Conservation (phyloP, 495 filamentous ascomycete species). For the Daldinia decipiens region DNA sequence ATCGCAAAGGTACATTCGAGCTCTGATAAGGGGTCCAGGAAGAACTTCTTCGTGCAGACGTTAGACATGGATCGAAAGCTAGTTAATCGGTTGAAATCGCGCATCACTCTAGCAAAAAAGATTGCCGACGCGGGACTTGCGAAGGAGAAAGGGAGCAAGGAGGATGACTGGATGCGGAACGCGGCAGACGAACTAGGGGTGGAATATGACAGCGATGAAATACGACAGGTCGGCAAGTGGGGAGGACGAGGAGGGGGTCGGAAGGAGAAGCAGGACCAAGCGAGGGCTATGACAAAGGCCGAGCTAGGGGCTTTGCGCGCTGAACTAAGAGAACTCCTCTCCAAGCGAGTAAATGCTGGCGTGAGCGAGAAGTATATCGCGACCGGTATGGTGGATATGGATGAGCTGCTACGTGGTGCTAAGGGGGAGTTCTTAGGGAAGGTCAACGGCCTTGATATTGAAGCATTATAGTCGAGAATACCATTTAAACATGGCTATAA, state of each 20-base stretch:
- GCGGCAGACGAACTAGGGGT: conserved; percentile 95
- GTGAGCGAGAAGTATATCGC: conserved; percentile 93
- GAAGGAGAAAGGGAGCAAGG: conserved; percentile 83
- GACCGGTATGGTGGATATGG: conserved; percentile 80
- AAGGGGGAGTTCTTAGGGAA: conserved; percentile 58
- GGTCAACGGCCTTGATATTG: conserved; percentile 55
- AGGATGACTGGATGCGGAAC: conserved; percentile 82
- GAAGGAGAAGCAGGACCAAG: conserved; percentile 78
- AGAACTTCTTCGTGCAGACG: conserved; percentile 71
- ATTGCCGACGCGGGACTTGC: conserved; percentile 84
- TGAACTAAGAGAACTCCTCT: conserved; percentile 73
- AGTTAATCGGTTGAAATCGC: conserved; percentile 75
- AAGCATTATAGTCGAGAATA: conserved; percentile 32
- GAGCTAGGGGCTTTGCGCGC: conserved; percentile 71
- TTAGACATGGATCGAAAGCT: conserved; percentile 86
- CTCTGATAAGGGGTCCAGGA: conserved; percentile 48
- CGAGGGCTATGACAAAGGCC: conserved; percentile 70
- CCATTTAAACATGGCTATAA: background rate
- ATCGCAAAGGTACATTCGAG: conserved; percentile 84
- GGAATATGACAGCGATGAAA: conserved; percentile 89
- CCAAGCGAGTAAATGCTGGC: conserved; percentile 84
- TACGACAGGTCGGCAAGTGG: conserved; percentile 69
- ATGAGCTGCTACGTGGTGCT: conserved; percentile 74
- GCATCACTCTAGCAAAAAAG: conserved; percentile 79
- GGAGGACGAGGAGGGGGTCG: conserved; percentile 74